These are phyloP conservation scores for Spergularia bocconei DNA, from an alignment of 148 eudicot genomes.

Conservation along the genomic window DNA sequence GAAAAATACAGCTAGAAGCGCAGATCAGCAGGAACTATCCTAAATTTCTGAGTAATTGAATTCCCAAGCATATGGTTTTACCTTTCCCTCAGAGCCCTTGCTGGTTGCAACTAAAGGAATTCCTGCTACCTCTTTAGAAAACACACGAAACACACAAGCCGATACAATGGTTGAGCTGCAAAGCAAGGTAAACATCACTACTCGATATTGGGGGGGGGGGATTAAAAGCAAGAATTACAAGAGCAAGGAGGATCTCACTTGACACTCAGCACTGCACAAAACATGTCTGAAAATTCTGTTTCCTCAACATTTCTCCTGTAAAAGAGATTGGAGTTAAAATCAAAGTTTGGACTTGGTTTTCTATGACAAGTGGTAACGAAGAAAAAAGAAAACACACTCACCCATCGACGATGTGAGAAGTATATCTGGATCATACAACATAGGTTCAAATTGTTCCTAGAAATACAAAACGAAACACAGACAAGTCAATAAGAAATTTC, in stretches of 20 bases:
- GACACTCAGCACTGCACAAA: constrained; percentile 66
- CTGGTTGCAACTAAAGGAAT: constrained; percentile 80
- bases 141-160: constrained; percentile 70
- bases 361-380: not conserved
- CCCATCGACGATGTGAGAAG: constrained; percentile 92
- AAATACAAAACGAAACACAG: constrained; percentile 1
- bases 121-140: constrained; percentile 78
- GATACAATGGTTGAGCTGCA: constrained; percentile 73
- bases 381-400: constrained; percentile 30
- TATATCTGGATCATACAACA: constrained; percentile 59
- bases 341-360: not conserved
- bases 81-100: constrained; percentile 60
- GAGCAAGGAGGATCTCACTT: constrained; percentile 43
- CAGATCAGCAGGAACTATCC: not conserved
- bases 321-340: constrained; percentile 5
- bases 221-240: not conserved
- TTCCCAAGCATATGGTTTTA: constrained; percentile 23
- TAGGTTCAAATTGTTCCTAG: constrained; percentile 84
- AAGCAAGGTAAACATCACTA: constrained; percentile 9
- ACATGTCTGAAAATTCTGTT: constrained; percentile 78
- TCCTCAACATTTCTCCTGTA: constrained; percentile 59
- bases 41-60: not conserved
- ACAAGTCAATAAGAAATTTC: not conserved
- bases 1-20: not conserved
- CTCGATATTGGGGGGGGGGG: too few relatives aligned